These are phyloP conservation scores for Silene vulgaris DNA, from an alignment of 179 eudicot genomes.

Conservation along the genomic window DNA sequence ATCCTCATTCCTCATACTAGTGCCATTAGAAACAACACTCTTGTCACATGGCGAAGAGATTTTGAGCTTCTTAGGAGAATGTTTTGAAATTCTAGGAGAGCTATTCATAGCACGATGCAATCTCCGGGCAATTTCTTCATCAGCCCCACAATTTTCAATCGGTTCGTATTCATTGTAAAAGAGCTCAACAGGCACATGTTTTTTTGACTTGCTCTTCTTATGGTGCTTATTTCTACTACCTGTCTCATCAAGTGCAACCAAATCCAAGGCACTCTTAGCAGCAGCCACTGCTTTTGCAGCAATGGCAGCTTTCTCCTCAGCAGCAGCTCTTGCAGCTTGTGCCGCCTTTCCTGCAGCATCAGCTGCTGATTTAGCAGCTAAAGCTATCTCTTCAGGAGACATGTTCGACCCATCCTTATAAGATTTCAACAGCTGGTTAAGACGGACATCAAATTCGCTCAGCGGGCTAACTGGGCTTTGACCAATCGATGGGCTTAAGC, in stretches of 20 bases:
- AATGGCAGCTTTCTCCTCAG: constrained; percentile 65
- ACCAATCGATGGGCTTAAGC: constrained; percentile 21
- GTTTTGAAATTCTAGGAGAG: constrained; percentile 58
- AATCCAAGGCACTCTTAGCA: constrained; percentile 65
- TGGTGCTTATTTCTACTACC: constrained; percentile 27
- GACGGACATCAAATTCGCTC: constrained; percentile 40
- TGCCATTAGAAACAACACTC: constrained; percentile 31
- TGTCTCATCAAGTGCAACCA: constrained; percentile 49
- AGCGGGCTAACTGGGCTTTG: constrained; percentile 9
- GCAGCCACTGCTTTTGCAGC: constrained; percentile 74
- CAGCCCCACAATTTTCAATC: constrained; percentile 36
- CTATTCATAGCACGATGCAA: constrained; percentile 64
- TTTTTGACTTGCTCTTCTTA: constrained; percentile 56
- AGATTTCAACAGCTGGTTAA: constrained; percentile 40
- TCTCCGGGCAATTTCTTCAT: constrained; percentile 65
- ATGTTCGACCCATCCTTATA: constrained; percentile 48
- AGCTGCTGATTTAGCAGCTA: constrained; percentile 54
- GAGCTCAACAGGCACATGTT: constrained; percentile 52
- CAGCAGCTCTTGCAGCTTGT: constrained; percentile 58
- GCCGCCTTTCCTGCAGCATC: constrained; percentile 49
- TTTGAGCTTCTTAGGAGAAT: constrained; percentile 47
- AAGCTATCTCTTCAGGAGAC: constrained; percentile 58
- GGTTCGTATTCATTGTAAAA: constrained; percentile 46
- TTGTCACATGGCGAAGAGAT: constrained; percentile 29
- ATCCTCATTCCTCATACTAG: constrained; percentile 23